A percentile compares a stretch with the other conserved stretches of the same genome.
phyloP scores from a whole-genome alignment of 225 moss, liverwort and hornwort species.

The Marchantia polymorpha region DNA sequence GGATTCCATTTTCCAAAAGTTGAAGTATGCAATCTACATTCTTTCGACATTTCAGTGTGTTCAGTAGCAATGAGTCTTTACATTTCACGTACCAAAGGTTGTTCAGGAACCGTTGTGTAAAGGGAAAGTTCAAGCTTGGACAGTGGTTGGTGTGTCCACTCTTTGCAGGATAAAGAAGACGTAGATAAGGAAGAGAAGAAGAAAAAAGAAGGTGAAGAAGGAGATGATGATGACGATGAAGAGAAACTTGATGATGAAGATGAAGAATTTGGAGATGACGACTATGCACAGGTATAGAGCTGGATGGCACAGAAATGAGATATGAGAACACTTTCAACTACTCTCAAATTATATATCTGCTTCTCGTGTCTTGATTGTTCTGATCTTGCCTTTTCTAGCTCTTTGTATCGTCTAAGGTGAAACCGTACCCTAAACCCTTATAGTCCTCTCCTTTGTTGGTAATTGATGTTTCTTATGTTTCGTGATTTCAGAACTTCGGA shows the following conservation, averaged over 20 bases:
- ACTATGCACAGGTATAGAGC: constrained; percentile 48
- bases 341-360: not conserved
- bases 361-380: too few species aligned
- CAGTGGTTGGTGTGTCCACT: not conserved
- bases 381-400: not conserved
- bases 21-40: too few species aligned
- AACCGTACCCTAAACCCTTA: not conserved
- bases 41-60: too few species aligned
- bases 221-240: constrained; percentile 47
- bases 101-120: too few species aligned
- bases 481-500: constrained; percentile 35
- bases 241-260: constrained; percentile 51
- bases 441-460: not conserved
- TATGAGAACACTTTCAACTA: too few species aligned
- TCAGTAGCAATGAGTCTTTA: too few species aligned
- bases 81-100: too few species aligned
- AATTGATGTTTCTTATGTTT: not conserved
- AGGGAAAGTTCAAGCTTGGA: not conserved
- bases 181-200: constrained; percentile 43
- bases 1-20: too few species aligned
- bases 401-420: not conserved
- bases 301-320: too few species aligned
- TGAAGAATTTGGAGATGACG: constrained; percentile 50
- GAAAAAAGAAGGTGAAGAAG: constrained; percentile 51
- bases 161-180: constrained; percentile 38